phyloP scores from a whole-genome alignment of 129 eudicot genomes.

The Centaurea solstitialis region DNA sequence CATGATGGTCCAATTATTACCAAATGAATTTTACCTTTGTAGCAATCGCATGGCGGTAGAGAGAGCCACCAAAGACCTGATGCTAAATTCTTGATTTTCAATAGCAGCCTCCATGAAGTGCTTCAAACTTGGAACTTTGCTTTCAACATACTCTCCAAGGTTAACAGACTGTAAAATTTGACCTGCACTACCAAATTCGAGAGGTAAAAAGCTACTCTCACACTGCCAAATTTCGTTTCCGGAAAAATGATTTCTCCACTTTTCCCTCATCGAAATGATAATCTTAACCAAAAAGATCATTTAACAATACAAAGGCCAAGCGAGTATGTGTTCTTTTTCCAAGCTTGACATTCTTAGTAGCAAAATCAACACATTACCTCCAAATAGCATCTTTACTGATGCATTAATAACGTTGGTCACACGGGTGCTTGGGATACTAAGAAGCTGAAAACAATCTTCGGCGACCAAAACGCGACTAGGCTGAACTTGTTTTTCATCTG shows the following conservation, averaged over 20 bases:
- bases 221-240: neutral
- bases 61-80: conserved; percentile 72
- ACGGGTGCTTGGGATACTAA: conserved; percentile 50
- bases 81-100: conserved; percentile 45
- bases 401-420: conserved; percentile 39
- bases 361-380: conserved; percentile 50
- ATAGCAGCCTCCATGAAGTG: conserved; percentile 44
- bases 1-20: too few species aligned
- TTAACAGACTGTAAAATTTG: conserved; percentile 36
- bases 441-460: conserved; percentile 86
- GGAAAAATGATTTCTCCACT: too few species aligned
- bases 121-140: conserved; percentile 72
- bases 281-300: neutral
- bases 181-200: conserved; percentile 44
- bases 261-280: too few species aligned
- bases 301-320: neutral
- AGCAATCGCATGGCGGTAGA: conserved; percentile 77
- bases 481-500: conserved; percentile 24
- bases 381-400: conserved; percentile 60
- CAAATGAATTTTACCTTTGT: conserved; percentile 55
- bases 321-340: neutral
- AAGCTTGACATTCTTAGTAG: neutral
- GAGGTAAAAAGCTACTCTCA: neutral
- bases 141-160: conserved; percentile 64
- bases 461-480: conserved; percentile 64